A percentile compares a stretch with the other conserved stretches of the same genome.
phyloP scores from a whole-genome alignment of 192 early-diverging fungal species.

The Paraglomus brasilianum region DNA sequence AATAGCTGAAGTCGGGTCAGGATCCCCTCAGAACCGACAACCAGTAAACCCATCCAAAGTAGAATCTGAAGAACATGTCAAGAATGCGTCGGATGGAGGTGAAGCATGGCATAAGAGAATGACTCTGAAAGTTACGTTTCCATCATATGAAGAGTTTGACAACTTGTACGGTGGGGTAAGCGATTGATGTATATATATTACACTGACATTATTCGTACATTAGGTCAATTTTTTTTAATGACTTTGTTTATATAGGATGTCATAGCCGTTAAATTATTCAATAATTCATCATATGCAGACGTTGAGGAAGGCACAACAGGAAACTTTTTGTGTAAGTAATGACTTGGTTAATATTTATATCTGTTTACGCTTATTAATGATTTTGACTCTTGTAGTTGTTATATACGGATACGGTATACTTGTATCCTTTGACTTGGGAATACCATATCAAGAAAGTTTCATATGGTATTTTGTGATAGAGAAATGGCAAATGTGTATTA shows the following conservation, averaged over 20 bases:
- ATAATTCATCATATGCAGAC: constrained; percentile 6
- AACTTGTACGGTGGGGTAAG: constrained; percentile 2
- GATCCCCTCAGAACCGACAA: background rate
- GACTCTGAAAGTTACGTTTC: background rate
- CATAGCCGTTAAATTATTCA: constrained; percentile 19
- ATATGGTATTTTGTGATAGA: constrained; percentile 20
- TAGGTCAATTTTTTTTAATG: background rate
- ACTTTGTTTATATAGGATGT: constrained; percentile 1
- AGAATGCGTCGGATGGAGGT: no score
- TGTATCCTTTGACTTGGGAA: constrained; percentile 16
- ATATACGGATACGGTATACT: constrained; percentile 8
- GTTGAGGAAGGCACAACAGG: background rate
- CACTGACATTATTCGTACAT: background rate
- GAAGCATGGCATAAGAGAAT: constrained; percentile 17
- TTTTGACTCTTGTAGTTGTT: background rate
- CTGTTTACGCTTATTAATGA: background rate
- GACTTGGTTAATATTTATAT: background rate
- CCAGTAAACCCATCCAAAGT: background rate
- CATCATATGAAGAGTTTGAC: constrained; percentile 4
- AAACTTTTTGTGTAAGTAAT: constrained; percentile 21
- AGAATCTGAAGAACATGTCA: no score
- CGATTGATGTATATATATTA: background rate
- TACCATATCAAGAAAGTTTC: constrained; percentile 18
- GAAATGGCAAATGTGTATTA: constrained; percentile 18
- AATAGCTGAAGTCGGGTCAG: background rate